Conservation (phyloP, 495 filamentous ascomycete species). For the Parmelia sp. region DNA sequence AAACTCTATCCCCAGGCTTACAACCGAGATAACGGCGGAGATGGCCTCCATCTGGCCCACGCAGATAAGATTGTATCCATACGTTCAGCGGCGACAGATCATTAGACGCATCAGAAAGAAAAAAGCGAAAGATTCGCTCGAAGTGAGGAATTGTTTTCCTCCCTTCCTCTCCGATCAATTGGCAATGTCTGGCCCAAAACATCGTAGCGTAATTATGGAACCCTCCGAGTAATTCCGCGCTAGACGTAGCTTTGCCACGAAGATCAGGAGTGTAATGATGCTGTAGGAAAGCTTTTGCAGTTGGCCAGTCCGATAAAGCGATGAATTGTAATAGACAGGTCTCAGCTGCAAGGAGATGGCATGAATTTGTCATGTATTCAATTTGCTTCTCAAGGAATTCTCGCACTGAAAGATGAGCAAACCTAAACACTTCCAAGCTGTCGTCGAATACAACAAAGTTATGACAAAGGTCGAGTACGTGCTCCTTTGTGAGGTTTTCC, state of each 20-base stretch:
- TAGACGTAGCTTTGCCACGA: not conserved
- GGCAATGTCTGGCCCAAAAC: not conserved
- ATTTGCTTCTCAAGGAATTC: constrained; percentile 27
- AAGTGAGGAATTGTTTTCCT: not conserved
- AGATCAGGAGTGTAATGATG: not conserved
- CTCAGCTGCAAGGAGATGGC: not conserved
- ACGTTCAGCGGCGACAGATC: not conserved
- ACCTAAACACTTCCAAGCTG: constrained; percentile 29
- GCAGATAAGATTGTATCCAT: not conserved
- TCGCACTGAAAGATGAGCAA: constrained; percentile 32
- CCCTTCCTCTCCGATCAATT: not conserved
- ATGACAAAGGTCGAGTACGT: constrained; percentile 29
- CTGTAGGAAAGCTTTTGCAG: not conserved
- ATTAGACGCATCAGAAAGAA: not conserved
- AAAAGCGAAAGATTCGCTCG: not conserved
- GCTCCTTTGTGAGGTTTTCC: constrained; percentile 15
- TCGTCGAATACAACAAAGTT: constrained; percentile 31
- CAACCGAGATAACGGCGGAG: not conserved
- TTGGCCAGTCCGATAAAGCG: not conserved
- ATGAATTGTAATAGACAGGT: not conserved
- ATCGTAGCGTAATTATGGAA: not conserved
- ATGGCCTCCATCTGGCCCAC: not conserved
- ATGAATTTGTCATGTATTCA: not conserved
- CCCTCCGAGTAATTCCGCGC: not conserved
- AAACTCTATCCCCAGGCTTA: not conserved